A percentile compares a stretch with the other conserved stretches of the same genome.
phyloP scores from a whole-genome alignment of 2,329 filamentous ascomycete species.

The Ophiocordyceps camponoti-rufipedis region DNA sequence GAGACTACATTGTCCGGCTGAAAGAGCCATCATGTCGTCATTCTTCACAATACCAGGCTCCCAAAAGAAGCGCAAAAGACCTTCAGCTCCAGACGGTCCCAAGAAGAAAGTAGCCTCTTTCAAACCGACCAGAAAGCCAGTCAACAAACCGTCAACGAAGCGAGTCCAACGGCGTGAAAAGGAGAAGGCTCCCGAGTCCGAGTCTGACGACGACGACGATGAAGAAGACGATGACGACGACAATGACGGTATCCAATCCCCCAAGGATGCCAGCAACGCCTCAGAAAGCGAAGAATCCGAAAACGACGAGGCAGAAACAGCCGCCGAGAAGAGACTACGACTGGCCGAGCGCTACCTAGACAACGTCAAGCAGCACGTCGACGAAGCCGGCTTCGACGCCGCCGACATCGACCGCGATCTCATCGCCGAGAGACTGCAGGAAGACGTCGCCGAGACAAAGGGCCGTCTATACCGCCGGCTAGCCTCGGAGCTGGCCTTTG shows the following conservation, averaged over 20 bases:
- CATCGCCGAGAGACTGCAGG: constrained; percentile 75
- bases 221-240: constrained; percentile 51
- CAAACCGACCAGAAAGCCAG: constrained; percentile 21
- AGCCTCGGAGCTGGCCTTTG: constrained; percentile 53
- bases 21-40: constrained; percentile 53
- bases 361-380: constrained; percentile 68
- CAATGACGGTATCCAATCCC: constrained; percentile 23
- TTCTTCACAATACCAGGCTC: constrained; percentile 85
- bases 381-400: constrained; percentile 75
- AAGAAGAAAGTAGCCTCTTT: constrained; percentile 40
- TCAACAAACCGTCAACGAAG: constrained; percentile 23
- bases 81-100: constrained; percentile 30
- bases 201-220: constrained; percentile 55
- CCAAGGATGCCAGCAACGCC: constrained; percentile 28
- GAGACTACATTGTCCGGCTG: not conserved
- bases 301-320: constrained; percentile 66
- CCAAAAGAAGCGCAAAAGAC: constrained; percentile 78
- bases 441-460: constrained; percentile 84
- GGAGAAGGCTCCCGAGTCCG: constrained; percentile 46
- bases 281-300: not conserved
- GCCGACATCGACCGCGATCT: constrained; percentile 84
- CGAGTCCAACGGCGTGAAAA: constrained; percentile 13
- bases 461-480: constrained; percentile 75
- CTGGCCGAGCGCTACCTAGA: constrained; percentile 87
- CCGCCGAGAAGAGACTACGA: constrained; percentile 68